Conservation (phyloP, 805 yeast species). For the Metschnikowia baotianmanensis region DNA sequence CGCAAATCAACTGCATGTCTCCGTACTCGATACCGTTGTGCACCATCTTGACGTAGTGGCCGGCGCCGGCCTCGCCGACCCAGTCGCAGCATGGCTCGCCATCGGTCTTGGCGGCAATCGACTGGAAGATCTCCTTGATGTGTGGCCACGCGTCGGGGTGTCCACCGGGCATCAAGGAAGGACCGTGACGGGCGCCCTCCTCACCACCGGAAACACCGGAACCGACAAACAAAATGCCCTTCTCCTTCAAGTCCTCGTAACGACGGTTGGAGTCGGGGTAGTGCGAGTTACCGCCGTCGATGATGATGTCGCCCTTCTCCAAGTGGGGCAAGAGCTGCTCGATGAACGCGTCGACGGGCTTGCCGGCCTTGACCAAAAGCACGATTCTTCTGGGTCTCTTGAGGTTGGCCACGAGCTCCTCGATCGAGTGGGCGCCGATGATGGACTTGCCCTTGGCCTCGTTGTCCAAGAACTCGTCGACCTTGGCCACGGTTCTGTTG, state of each 20-base stretch:
- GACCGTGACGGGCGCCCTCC: slow-evolving; percentile 99
- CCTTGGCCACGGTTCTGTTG: slow-evolving; percentile 97
- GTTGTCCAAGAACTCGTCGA: slow-evolving; percentile 86
- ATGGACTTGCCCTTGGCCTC: slow-evolving; percentile 98
- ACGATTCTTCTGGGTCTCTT: slow-evolving; percentile 97
- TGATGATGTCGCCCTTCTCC: slow-evolving; percentile 96
- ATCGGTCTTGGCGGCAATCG: slow-evolving; percentile 92
- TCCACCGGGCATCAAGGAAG: slow-evolving; percentile 99
- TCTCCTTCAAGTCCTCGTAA: slow-evolving; percentile 77
- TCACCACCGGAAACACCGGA: slow-evolving; percentile 99
- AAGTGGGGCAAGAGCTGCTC: slow-evolving; percentile 83
- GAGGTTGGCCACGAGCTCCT: slow-evolving; percentile 81
- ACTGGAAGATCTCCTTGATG: slow-evolving; percentile 94
- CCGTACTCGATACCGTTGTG: slow-evolving; percentile 99
- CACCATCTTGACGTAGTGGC: slow-evolving; percentile 99
- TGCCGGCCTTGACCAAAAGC: slow-evolving; percentile 93
- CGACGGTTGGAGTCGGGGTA: slow-evolving; percentile 99
- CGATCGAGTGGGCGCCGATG: slow-evolving; percentile 90
- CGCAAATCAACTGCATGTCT: slow-evolving; percentile 98
- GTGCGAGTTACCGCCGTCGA: slow-evolving; percentile 99
- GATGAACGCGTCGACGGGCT: slow-evolving; percentile 90
- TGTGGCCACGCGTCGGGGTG: slow-evolving; percentile 98
- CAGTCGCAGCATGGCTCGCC: slow-evolving; percentile 99
- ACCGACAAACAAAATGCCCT: slow-evolving; percentile 93
- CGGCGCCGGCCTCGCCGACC: slow-evolving; percentile 99